Conservation (phyloP, 345 rosid genomes). For the Lepidium didymum region DNA sequence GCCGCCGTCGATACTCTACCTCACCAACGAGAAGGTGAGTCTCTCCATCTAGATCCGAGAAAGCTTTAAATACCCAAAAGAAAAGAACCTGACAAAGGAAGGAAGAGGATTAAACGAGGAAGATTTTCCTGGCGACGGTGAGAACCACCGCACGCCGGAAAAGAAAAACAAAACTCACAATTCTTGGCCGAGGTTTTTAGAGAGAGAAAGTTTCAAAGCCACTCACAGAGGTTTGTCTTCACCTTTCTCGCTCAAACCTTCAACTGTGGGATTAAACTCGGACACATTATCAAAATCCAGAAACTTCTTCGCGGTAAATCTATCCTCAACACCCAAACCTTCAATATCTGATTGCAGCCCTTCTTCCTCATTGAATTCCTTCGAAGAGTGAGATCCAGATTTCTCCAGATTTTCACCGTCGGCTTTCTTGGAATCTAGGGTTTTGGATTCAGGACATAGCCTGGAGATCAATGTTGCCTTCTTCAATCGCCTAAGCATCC, state of each 20-base stretch:
- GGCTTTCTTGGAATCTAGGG: neutral
- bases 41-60: too few species aligned
- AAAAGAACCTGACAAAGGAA: too few species aligned
- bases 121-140: too few species aligned
- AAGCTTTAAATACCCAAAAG: too few species aligned
- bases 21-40: too few species aligned
- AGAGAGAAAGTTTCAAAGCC: too few species aligned
- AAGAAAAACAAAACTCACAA: too few species aligned
- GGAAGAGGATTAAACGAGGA: too few species aligned
- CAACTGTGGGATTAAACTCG: constrained; percentile 33
- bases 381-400: constrained; percentile 9
- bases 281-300: constrained; percentile 39
- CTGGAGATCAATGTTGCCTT: constrained; percentile 24
- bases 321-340: constrained; percentile 25
- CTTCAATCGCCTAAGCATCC: constrained; percentile 68
- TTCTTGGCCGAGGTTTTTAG: too few species aligned
- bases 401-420: constrained; percentile 19
- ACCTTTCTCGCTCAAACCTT: constrained; percentile 20
- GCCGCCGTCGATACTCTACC: too few species aligned
- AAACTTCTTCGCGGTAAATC: constrained; percentile 30
- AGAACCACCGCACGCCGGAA: too few species aligned
- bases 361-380: constrained; percentile 28
- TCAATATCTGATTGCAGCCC: constrained; percentile 26
- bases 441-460: constrained; percentile 14
- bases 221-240: neutral